Evolutionary conservation across 2,329 filamentous ascomycete species (phyloP), one percentile per base, ranked within the genome.

Genomic region (Colletotrichum sublineola): DNA sequence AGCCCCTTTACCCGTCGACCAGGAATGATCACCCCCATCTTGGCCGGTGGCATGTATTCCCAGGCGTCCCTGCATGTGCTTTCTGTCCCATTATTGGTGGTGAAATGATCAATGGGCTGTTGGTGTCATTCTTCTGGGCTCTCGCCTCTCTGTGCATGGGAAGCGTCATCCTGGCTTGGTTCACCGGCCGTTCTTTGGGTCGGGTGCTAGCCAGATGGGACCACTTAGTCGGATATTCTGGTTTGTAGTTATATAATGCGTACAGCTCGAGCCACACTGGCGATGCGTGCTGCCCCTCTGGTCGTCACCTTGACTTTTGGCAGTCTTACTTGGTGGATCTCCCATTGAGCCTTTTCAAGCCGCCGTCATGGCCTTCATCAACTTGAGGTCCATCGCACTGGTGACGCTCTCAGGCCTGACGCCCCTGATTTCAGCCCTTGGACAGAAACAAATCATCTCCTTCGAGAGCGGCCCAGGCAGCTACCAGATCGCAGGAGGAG

Each of bases 401-500:
- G 62, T 77, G 15, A 71, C 74, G n/a, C 71, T 79, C 7, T 64
- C 74, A 12, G 60, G 64, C 29, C 50, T 81, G 24, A 66, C 75
- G 9, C 63, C 77, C 15, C 67, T 75, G n/a, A 78, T 76, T 8
- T 58, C 74, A 12, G 85, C 83, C 44, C 81, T 88, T 64, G 85
- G 86, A 57, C 87, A 89, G 75, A 83, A 87, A 75, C 80, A 84
- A 9, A 86, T 86, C 31, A 81, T 88, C 61, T 79, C 80, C 24
- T 86, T 86, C 71, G 75, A 77, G 63, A 74, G 65, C 57, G 74
- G 77, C 11, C 68, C 75, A 18, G 77, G 76, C 15, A 60, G 67
- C 2, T 68, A 75, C 74, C 80, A 83, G 79, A 77, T 82, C 75
- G 77, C 81, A 71, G 77, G 84, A 78, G 82, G 80, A 14, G 76